These are phyloP conservation scores for Logfia minima DNA, from an alignment of 129 eudicot genomes.

Conservation along the genomic window DNA sequence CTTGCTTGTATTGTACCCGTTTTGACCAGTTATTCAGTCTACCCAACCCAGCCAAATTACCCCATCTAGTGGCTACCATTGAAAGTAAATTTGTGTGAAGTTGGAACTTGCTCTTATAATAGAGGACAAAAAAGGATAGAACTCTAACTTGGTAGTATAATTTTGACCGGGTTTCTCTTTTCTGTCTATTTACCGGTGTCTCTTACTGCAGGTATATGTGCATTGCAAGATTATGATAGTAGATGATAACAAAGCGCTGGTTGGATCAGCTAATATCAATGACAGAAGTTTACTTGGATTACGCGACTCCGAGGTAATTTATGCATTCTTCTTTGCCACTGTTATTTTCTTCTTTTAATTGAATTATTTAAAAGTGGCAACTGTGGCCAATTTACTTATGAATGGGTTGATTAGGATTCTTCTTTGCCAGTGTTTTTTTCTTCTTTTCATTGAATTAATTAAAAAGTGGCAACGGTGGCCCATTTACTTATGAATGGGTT, in stretches of 20 bases:
- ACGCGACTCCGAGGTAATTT: constrained; percentile 86
- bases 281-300: constrained; percentile 98
- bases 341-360: neutral
- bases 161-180: neutral
- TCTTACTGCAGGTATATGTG: constrained; percentile 68
- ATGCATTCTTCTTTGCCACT: neutral
- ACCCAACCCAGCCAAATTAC: neutral
- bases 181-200: neutral
- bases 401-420: neutral
- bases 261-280: constrained; percentile 95
- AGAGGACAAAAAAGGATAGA: neutral
- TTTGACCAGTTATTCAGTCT: neutral
- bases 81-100: neutral
- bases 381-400: neutral
- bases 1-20: neutral
- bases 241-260: constrained; percentile 71
- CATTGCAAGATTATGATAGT: constrained; percentile 97
- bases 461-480: neutral
- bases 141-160: neutral
- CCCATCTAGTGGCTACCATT: neutral
- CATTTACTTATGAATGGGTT: neutral
- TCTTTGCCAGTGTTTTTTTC: neutral
- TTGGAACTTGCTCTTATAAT: neutral
- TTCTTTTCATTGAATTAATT: neutral
- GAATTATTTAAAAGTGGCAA: neutral